Conservation (phyloP, 2,329 filamentous ascomycete genomes). For the Huntiella savannae region DNA sequence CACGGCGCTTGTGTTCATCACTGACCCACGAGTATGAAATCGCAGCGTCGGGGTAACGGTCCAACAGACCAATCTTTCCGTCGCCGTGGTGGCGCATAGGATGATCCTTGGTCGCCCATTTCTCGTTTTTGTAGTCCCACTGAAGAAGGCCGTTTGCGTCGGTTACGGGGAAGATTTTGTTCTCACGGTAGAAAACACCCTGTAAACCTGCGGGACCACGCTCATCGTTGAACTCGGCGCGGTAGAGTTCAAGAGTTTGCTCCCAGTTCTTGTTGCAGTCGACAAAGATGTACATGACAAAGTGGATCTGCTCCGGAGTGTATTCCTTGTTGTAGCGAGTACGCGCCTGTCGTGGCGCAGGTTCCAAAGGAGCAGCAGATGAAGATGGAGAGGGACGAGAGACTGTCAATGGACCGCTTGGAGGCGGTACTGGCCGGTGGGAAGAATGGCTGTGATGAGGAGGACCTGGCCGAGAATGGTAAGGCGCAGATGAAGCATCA, state of each 20-base stretch:
- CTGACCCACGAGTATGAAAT: constrained; percentile 27
- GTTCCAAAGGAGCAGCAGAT: neutral
- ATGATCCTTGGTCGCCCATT: constrained; percentile 4
- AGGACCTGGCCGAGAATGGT: too few species aligned
- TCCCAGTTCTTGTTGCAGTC: constrained; percentile 25
- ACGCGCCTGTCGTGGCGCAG: constrained; percentile 6
- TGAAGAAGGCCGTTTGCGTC: constrained; percentile 23
- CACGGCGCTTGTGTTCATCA: constrained; percentile 20
- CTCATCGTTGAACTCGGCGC: constrained; percentile 10
- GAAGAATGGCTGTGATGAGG: neutral
- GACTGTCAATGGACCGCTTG: neutral
- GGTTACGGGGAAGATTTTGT: constrained; percentile 23
- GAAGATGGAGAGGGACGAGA: neutral
- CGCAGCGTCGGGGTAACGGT: constrained; percentile 28
- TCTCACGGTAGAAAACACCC: constrained; percentile 26
- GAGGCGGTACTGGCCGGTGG: neutral
- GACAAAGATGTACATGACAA: constrained; percentile 26
- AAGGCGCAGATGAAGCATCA: neutral
- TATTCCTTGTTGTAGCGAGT: constrained; percentile 23
- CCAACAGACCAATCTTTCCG: constrained; percentile 15
- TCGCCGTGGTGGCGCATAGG: constrained; percentile 15
- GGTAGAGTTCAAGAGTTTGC: constrained; percentile 9
- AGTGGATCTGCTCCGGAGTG: constrained; percentile 24
- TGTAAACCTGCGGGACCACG: constrained; percentile 19
- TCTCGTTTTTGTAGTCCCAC: constrained; percentile 22